Evolutionary conservation across 306 rosid species (phyloP).

Genomic region (Abrus precatorius): DNA sequence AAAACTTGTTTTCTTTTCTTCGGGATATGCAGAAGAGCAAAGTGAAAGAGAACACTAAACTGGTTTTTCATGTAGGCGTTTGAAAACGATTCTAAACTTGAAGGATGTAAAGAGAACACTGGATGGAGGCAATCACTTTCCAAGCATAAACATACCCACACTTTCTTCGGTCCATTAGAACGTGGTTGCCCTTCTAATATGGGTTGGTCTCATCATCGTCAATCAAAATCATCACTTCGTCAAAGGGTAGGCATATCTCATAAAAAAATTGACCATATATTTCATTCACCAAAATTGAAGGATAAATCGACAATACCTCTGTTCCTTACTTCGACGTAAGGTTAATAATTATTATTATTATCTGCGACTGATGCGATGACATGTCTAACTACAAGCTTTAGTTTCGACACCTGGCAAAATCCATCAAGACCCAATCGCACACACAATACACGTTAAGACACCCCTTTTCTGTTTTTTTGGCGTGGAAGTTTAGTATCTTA

Average conservation of each 20-base stretch:
- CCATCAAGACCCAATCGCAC: neutral
- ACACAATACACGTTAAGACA: neutral
- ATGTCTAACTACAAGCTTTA: neutral
- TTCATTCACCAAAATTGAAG: neutral
- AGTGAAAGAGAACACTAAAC: neutral
- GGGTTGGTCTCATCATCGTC: conserved; percentile 24
- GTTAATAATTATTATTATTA: neutral
- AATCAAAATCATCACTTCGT: neutral
- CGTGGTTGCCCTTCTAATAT: conserved; percentile 23
- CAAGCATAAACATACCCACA: neutral
- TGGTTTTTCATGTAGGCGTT: neutral
- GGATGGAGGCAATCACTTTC: conserved; percentile 19
- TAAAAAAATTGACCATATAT: neutral
- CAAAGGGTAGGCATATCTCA: neutral
- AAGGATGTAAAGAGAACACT: neutral
- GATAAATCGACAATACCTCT: neutral
- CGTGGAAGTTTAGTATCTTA: conserved; percentile 7
- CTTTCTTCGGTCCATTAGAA: neutral
- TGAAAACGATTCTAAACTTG: neutral
- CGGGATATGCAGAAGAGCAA: too few relatives aligned
- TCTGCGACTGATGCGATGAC: conserved; percentile 1
- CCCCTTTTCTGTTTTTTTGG: neutral
- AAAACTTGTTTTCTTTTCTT: too few relatives aligned
- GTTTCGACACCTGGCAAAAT: conserved; percentile 6
- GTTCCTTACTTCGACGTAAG: neutral